Conservation (phyloP, 495 filamentous ascomycete genomes). For the Daldinia grandis region DNA sequence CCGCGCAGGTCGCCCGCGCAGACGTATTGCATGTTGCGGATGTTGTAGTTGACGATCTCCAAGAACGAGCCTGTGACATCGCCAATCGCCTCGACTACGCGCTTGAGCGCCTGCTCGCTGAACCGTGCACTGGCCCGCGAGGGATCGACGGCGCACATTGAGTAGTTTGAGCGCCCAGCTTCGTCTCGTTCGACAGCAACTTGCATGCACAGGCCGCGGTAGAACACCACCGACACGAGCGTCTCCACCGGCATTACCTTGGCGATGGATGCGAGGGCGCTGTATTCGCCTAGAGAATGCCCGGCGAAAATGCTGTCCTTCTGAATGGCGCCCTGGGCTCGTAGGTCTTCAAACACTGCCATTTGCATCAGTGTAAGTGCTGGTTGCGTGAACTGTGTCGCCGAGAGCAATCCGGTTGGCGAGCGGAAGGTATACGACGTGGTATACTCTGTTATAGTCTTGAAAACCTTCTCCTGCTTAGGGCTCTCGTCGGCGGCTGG, state of each 20-base stretch:
- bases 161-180: conserved; percentile 82
- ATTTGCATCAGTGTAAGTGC: conserved; percentile 92
- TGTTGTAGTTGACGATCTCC: conserved; percentile 93
- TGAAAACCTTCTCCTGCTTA: conserved; percentile 94
- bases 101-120: conserved; percentile 88
- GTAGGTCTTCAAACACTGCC: conserved; percentile 90
- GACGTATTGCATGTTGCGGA: conserved; percentile 91
- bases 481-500: conserved; percentile 77
- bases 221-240: conserved; percentile 90
- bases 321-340: conserved; percentile 82
- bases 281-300: conserved; percentile 91
- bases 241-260: conserved; percentile 94
- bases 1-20: conserved; percentile 88
- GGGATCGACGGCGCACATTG: conserved; percentile 91
- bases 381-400: conserved; percentile 92
- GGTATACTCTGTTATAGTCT: conserved; percentile 80
- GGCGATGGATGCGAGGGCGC: conserved; percentile 83
- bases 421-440: conserved; percentile 88
- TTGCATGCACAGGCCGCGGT: conserved; percentile 92
- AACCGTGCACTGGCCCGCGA: conserved; percentile 85
- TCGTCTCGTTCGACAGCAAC: conserved; percentile 90
- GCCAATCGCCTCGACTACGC: conserved; percentile 82
- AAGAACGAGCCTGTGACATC: conserved; percentile 81
- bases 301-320: conserved; percentile 86
- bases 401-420: conserved; percentile 83